Base-by-base conservation (phyloP, 345 rosid species). In the Lumnitzera racemosa region DNA sequence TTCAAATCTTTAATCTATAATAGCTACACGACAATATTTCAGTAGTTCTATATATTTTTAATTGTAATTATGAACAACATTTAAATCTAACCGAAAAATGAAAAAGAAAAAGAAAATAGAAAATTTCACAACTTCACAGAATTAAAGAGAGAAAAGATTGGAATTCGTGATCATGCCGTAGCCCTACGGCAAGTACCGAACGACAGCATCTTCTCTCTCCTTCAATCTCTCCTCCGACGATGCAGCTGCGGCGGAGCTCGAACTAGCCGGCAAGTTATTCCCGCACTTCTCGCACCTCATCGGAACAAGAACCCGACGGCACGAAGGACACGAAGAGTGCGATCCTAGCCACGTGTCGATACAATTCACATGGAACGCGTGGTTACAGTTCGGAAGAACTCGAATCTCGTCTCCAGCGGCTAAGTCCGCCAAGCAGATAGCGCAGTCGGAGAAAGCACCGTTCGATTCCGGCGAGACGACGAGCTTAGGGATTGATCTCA, bases 261-360 rank as follows among this genome's bases (percentile, higher is more conserved):
- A 50, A 55, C 63, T 52, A 2, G 58, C 41, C 49, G 75, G 75
- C 36, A 75, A 49, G 6, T 69, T 73, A 36, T 36, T 36, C 17
- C 66, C 66, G 51, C 80, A 79, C 73, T 72, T 70, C 15, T 70
- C 78, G 62, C 80, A 73, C 59, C 74, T 41, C 0, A 65, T 27
- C 6, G 72, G 74, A 25, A 60, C 76, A 51, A 80, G 67, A 47
- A 76, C 66, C 64, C 66, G 74, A 47, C 84, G 79, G 81, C 84
- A 80, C 0, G 95, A 94, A 15, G 97, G 99, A 67, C 99, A 94
- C 2, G 99, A 86, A 10, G 97, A 94, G 78, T 83, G 97, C 23
- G 96, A 83, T 12, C 85, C 92, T 0, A 94, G 82, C 99, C 99
- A 94, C 61, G 81, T 81, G 80, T 94, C 97, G 36, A 94, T 88